Evolutionary conservation across 2,329 filamentous ascomycete genomes (phyloP), one percentile per base, ranked within the genome.

Genomic region (Fusarium palustre): DNA sequence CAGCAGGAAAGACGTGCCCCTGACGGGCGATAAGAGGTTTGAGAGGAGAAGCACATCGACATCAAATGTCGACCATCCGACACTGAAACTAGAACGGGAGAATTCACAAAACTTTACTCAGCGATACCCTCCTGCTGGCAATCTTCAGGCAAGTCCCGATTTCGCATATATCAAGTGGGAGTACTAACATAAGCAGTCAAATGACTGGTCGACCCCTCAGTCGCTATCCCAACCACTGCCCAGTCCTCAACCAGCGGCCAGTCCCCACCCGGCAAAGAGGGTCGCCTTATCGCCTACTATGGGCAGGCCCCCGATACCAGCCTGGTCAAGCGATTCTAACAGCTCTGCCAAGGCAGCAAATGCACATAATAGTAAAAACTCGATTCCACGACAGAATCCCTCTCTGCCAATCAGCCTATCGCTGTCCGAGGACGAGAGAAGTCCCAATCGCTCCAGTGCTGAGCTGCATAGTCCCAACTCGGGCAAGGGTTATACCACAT

Each of bases 1-100:
- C 75, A 94, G 92, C 55, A 88, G 92, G 62, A 97, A 96, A 77
- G 93, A 97, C 75, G 88, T 95, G 53, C 92, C 92, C 2, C 82
- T 97, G 50, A 91, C 89, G 2, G 80, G 80, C 8, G 85, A 86
- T 22, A 85, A 83, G 75, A 81, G 81, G 63, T 43, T 77, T 18
- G 85, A 86, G 64, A 81, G 82, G 62, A 81, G 82, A 70, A 84
- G 82, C 68, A 81, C 75, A 8, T 72, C 75, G 15, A 73, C 73
- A 34, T 78, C 80, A n/a, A 71, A 71, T 47, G 41, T 24, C 4
- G 79, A 80, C 28, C 76, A 72, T 33, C 65, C 76, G 18, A 61
- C 72, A 3, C 57, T 79, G 36, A 81, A 80, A 65, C 49, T 73
- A 30, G 79, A 81, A 60, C 73, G 74, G 18, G 79, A 81, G 33